A percentile compares a stretch with the other conserved stretches of the same genome.
Conservation (phyloP, 2,329 filamentous ascomycete genomes). For the Penicillium nordicum region DNA sequence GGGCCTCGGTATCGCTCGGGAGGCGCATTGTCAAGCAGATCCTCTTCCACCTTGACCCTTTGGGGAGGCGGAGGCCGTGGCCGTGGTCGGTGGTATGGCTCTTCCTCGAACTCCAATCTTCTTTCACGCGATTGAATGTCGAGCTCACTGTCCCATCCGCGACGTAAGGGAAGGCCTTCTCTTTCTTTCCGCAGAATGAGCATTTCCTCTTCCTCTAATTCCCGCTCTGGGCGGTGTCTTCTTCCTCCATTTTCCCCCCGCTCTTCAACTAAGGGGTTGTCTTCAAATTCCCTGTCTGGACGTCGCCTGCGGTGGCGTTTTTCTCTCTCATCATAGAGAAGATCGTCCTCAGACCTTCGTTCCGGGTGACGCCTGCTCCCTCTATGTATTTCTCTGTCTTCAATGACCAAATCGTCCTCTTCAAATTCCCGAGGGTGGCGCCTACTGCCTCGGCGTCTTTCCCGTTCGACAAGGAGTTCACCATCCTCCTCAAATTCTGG, state of each 20-base stretch:
- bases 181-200: constrained; percentile 19
- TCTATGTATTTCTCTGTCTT: constrained; percentile 1
- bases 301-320: background rate
- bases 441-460: background rate
- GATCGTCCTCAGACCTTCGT: constrained; percentile 16
- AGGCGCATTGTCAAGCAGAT: background rate
- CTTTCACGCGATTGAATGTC: constrained; percentile 2
- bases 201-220: constrained; percentile 25
- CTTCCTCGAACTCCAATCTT: background rate
- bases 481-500: constrained; percentile 16
- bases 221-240: constrained; percentile 12
- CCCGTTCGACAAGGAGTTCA: background rate
- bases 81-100: background rate
- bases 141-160: constrained; percentile 7
- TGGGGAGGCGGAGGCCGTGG: background rate
- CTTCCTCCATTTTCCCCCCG: constrained; percentile 2
- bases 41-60: constrained; percentile 4
- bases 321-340: background rate
- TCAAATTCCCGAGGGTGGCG: background rate
- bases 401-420: background rate
- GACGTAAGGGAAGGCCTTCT: background rate
- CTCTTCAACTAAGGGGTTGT: background rate
- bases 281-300: background rate
- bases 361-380: constrained; percentile 15
- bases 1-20: background rate